phyloP scores from a whole-genome alignment of 192 early-diverging fungal genomes.

The Lobosporangium transversale region DNA sequence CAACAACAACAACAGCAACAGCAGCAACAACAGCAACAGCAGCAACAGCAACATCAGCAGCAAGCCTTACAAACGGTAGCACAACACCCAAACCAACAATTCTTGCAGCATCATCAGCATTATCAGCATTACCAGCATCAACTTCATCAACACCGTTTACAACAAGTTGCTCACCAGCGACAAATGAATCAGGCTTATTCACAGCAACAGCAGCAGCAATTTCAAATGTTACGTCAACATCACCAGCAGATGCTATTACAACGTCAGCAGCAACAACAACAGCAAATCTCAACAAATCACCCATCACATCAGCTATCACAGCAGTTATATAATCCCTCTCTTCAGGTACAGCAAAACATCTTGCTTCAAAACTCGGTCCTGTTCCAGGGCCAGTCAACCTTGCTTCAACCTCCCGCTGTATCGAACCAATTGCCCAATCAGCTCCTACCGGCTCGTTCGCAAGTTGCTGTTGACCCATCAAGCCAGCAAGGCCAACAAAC shows the following conservation, averaged over 20 bases:
- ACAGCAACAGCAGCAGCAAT: constrained; percentile 13
- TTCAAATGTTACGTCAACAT: constrained; percentile 7
- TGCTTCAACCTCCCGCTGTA: background rate
- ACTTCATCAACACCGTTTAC: constrained; percentile 16
- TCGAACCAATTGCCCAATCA: too few relatives aligned
- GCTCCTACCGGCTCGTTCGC: too few relatives aligned
- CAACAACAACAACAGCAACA: constrained; percentile 12
- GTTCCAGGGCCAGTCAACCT: constrained; percentile 3
- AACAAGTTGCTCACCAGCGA: constrained; percentile 18
- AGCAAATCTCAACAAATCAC: too few relatives aligned
- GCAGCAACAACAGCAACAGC: constrained; percentile 8
- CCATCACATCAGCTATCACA: background rate
- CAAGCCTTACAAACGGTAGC: background rate
- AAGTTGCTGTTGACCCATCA: too few relatives aligned
- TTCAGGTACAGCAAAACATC: too few relatives aligned
- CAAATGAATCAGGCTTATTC: constrained; percentile 12
- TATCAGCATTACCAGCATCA: too few relatives aligned
- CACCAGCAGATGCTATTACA: constrained; percentile 11
- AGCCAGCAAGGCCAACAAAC: constrained; percentile 1
- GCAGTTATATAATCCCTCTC: too few relatives aligned
- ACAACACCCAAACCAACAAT: constrained; percentile 15
- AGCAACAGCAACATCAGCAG: constrained; percentile 12
- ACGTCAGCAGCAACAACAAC: constrained; percentile 14
- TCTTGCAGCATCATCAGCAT: constrained; percentile 1
- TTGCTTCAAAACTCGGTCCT: constrained; percentile 13